phyloP scores from a whole-genome alignment of 129 eudicot species.

The Helianthus tuberosus region DNA sequence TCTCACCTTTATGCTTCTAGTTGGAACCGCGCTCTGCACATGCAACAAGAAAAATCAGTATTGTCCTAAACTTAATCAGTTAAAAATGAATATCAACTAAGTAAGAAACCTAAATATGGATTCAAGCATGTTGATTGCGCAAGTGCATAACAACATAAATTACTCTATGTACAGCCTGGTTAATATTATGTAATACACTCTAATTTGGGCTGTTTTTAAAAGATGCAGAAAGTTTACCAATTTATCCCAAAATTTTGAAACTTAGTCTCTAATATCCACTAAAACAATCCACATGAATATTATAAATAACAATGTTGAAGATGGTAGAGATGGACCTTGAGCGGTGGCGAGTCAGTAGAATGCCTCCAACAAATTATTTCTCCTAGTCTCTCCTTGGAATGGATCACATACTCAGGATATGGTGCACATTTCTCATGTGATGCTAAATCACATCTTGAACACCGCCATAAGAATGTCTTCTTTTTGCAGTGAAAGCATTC shows the following conservation, averaged over 20 bases:
- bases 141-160: neutral
- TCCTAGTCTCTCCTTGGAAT: constrained; percentile 37
- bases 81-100: constrained; percentile 31
- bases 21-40: constrained; percentile 55
- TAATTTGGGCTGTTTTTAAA: too few species aligned
- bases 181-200: too few species aligned
- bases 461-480: constrained; percentile 53
- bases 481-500: constrained; percentile 72
- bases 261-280: too few species aligned
- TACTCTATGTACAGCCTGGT: too few species aligned
- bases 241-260: too few species aligned
- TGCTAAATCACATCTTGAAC: constrained; percentile 66
- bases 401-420: constrained; percentile 57
- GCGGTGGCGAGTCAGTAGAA: constrained; percentile 49
- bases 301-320: constrained; percentile 9
- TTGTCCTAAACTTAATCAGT: constrained; percentile 35
- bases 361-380: constrained; percentile 82
- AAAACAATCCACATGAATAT: neutral
- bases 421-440: constrained; percentile 72
- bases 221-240: too few species aligned
- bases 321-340: constrained; percentile 62
- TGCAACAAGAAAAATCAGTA: constrained; percentile 42
- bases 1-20: constrained; percentile 61
- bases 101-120: constrained; percentile 11
- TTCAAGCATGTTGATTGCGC: neutral